Percentiles rank a stretch among this genome's conserved stretches.
phyloP scores from a whole-genome alignment of 2,329 filamentous ascomycete species.

The Alternaria brassicicola region DNA sequence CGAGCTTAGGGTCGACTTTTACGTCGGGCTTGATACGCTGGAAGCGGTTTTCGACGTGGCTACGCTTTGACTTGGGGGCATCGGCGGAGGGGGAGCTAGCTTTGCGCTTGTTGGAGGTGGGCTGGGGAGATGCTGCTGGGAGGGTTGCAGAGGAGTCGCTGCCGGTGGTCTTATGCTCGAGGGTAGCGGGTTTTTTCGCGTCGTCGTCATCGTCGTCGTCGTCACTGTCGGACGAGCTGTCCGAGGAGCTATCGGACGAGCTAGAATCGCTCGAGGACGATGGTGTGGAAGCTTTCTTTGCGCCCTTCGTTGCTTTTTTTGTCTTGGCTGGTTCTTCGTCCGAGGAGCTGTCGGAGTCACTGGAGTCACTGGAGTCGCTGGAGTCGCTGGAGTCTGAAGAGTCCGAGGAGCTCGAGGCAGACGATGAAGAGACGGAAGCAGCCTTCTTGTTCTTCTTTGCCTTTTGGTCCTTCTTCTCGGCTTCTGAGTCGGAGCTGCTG shows the following conservation, averaged over 20 bases:
- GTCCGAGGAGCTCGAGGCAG: conserved; percentile 37
- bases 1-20: conserved; percentile 69
- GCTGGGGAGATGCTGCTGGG: conserved; percentile 35
- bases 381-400: conserved; percentile 31
- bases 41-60: conserved; percentile 63
- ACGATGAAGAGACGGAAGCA: conserved; percentile 36
- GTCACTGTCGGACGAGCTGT: conserved; percentile 23
- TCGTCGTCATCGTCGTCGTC: conserved; percentile 28
- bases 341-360: conserved; percentile 36
- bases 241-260: conserved; percentile 23
- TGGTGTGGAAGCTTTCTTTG: conserved; percentile 22
- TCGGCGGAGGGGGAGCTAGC: conserved; percentile 38
- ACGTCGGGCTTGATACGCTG: conserved; percentile 75
- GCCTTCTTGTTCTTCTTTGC: conserved; percentile 34
- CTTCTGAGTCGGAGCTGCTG: conserved; percentile 37
- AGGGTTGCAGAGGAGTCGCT: conserved; percentile 51
- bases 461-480: conserved; percentile 27
- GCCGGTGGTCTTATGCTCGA: conserved; percentile 50
- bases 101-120: conserved; percentile 52
- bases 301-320: conserved; percentile 19
- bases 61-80: conserved; percentile 44
- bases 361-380: conserved; percentile 28
- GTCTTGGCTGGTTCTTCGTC: conserved; percentile 24
- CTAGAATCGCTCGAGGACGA: conserved; percentile 32
- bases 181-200: conserved; percentile 37